Percentiles rank a stretch among this genome's conserved stretches.
Conservation (phyloP, 345 rosid genomes). For the Lumnitzera racemosa region DNA sequence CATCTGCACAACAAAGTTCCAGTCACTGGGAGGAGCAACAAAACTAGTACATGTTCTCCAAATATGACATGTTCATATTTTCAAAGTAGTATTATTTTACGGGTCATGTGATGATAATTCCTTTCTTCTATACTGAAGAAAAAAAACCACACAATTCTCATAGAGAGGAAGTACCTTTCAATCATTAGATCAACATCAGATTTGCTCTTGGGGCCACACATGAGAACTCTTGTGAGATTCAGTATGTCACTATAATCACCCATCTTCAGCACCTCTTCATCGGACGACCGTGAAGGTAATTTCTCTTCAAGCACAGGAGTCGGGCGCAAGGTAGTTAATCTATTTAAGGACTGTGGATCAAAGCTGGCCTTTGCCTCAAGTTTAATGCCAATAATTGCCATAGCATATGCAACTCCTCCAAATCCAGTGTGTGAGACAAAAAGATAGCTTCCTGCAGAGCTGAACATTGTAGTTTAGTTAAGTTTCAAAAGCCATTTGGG, state of each 20-base stretch:
- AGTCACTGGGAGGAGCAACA: constrained; percentile 2
- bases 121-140: too few relatives aligned
- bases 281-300: constrained; percentile 41
- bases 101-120: too few relatives aligned
- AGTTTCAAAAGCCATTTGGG: neutral
- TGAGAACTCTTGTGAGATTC: constrained; percentile 85
- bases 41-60: too few relatives aligned
- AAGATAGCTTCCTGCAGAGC: constrained; percentile 72
- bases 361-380: constrained; percentile 50
- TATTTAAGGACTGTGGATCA: constrained; percentile 18
- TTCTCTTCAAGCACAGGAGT: constrained; percentile 22
- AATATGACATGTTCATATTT: too few relatives aligned
- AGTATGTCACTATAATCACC: constrained; percentile 97
- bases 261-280: constrained; percentile 74
- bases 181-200: constrained; percentile 67
- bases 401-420: constrained; percentile 89
- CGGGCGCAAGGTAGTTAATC: constrained; percentile 22
- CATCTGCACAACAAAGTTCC: constrained; percentile 40
- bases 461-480: constrained; percentile 15
- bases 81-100: too few relatives aligned
- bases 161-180: constrained; percentile 38
- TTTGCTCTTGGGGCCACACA: constrained; percentile 90
- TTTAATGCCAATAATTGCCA: constrained; percentile 78
- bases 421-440: constrained; percentile 87
- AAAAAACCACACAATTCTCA: neutral